Conservation (phyloP, 305 asterid genomes). For the Solanum aculeatissimum region DNA sequence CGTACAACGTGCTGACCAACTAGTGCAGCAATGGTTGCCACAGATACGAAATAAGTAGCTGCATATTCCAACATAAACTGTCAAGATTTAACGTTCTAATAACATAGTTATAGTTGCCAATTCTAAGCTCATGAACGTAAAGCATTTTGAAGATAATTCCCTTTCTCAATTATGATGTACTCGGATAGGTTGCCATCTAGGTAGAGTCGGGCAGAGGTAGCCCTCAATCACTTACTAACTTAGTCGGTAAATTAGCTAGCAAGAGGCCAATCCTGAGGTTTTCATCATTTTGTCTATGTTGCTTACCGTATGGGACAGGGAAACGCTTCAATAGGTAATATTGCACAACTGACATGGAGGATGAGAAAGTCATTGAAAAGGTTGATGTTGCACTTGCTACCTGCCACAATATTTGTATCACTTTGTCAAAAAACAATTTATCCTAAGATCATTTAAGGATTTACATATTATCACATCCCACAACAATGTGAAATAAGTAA, state of each 20-base stretch:
- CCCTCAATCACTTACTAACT: no score
- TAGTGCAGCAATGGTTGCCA: conserved; percentile 27
- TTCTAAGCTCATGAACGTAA: not conserved
- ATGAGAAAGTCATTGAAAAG: conserved; percentile 24
- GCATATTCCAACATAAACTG: not conserved
- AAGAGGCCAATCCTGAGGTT: no score
- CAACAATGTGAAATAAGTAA: not conserved
- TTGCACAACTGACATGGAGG: conserved; percentile 29
- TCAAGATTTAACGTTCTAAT: not conserved
- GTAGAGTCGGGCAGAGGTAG: no score
- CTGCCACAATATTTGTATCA: conserved; percentile 1
- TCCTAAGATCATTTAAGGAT: not conserved
- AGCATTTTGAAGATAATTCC: not conserved
- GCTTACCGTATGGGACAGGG: conserved; percentile 26
- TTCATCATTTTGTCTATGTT: not conserved
- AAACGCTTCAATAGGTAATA: conserved; percentile 25
- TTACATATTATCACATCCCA: not conserved
- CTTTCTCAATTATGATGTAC: no score
- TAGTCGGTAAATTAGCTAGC: no score
- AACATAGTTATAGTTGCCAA: not conserved
- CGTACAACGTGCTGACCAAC: conserved; percentile 24
- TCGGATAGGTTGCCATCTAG: no score
- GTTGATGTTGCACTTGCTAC: conserved; percentile 37
- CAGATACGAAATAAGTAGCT: conserved; percentile 19
- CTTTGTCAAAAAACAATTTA: not conserved